Evolutionary conservation across 2,329 filamentous ascomycete genomes (phyloP).

Genomic region (Sporothrix variecibatus): DNA sequence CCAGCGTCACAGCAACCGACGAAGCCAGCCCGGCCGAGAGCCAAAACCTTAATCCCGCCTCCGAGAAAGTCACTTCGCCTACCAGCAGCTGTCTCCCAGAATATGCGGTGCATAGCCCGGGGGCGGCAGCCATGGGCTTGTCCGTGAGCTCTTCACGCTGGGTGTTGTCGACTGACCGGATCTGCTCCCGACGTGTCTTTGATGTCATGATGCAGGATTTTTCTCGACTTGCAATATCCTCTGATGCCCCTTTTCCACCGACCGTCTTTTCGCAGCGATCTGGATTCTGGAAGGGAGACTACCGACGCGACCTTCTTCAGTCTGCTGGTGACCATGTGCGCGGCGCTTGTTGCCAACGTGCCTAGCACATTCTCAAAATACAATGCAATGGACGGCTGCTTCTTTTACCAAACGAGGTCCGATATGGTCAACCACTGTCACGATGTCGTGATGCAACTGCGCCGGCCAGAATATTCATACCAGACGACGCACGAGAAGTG

Average conservation of each 20-base stretch:
- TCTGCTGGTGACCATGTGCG: conserved; percentile 4
- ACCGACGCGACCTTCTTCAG: conserved; percentile 2
- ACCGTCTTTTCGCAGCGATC: background rate
- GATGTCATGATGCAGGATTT: conserved; percentile 8
- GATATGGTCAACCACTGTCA: background rate
- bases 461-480: background rate
- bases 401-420: background rate
- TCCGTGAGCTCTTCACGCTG: background rate
- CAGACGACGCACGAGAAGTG: conserved; percentile 3
- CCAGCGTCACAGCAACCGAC: background rate
- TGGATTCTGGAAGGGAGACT: background rate
- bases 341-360: background rate
- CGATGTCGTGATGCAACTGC: background rate
- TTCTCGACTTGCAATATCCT: background rate
- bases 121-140: background rate
- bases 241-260: background rate
- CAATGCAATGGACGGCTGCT: background rate
- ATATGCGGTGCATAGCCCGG: background rate
- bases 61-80: background rate
- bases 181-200: background rate
- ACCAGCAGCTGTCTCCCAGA: background rate
- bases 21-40: background rate
- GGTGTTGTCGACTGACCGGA: background rate
- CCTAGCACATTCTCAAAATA: background rate
- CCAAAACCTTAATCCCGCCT: background rate